Evolutionary conservation across 2,329 filamentous ascomycete species (phyloP).

Genomic region (Claviceps paspali): DNA sequence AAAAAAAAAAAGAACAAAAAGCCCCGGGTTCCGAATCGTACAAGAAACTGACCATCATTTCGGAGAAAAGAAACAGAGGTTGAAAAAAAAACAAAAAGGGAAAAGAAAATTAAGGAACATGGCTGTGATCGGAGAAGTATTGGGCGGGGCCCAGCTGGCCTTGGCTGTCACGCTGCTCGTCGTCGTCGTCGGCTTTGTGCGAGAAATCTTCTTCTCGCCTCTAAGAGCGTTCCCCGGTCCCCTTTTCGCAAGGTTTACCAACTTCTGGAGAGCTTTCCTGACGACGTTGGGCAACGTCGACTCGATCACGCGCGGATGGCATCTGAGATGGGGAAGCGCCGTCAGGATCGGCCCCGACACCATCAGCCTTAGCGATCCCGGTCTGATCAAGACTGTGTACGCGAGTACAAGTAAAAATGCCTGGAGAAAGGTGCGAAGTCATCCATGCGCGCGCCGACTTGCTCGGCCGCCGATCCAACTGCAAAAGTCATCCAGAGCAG

Average conservation of each 20-base stretch:
- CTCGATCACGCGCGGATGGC: constrained; percentile 5
- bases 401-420: constrained; percentile 6
- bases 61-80: too few relatives aligned
- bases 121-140: constrained; percentile 1
- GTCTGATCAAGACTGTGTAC: constrained; percentile 9
- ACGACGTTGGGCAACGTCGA: constrained; percentile 6
- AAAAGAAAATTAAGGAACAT: not conserved
- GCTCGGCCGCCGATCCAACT: too few relatives aligned
- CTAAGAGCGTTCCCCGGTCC: constrained; percentile 7
- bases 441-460: too few relatives aligned
- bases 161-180: constrained; percentile 1
- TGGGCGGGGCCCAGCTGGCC: constrained; percentile 1
- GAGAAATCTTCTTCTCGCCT: constrained; percentile 6
- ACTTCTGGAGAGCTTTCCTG: constrained; percentile 7
- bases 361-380: constrained; percentile 8
- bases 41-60: too few relatives aligned
- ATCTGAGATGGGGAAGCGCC: constrained; percentile 8
- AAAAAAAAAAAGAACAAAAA: too few relatives aligned
- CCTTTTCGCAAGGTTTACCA: constrained; percentile 6
- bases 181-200: not conserved
- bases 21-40: too few relatives aligned
- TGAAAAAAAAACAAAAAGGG: not conserved
- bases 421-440: constrained; percentile 9
- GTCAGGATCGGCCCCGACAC: constrained; percentile 9
- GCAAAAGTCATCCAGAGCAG: too few relatives aligned